These are phyloP conservation scores for Candida nanaspora DNA, from an alignment of 805 yeast genomes.

Conservation along the genomic window DNA sequence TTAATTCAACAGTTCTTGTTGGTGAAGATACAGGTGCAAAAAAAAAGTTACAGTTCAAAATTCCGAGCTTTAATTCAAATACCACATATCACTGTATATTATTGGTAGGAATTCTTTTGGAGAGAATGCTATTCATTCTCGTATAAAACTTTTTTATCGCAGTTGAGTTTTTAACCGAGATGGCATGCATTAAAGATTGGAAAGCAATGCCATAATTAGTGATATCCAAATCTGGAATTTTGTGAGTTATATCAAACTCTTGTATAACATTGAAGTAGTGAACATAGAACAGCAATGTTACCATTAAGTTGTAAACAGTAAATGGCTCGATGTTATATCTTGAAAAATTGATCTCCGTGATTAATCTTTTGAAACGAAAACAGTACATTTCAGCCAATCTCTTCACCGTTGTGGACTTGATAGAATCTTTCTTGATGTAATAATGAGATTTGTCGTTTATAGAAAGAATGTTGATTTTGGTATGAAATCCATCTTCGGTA, in stretches of 20 bases:
- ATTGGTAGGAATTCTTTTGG: not conserved
- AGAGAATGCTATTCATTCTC: conserved; percentile 1
- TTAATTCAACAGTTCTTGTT: too few species aligned
- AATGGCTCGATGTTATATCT: conserved; percentile 13
- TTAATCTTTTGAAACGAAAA: conserved; percentile 18
- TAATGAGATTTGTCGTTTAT: conserved; percentile 14
- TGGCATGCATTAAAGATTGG: conserved; percentile 22
- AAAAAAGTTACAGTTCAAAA: too few species aligned
- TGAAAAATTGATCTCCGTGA: conserved; percentile 16
- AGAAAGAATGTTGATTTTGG: conserved; percentile 18
- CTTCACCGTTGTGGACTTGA: conserved; percentile 19
- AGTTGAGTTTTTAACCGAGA: conserved; percentile 8
- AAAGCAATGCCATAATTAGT: conserved; percentile 21
- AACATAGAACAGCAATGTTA: conserved; percentile 19
- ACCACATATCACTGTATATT: too few species aligned
- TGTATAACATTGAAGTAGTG: conserved; percentile 19
- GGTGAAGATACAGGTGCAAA: too few species aligned
- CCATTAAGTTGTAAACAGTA: conserved; percentile 18
- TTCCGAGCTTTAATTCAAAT: too few species aligned
- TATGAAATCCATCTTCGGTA: conserved; percentile 9
- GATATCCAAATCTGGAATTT: conserved; percentile 13
- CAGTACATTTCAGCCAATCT: conserved; percentile 25
- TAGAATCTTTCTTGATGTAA: conserved; percentile 13
- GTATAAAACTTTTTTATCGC: conserved; percentile 8
- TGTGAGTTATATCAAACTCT: conserved; percentile 13